phyloP scores from a whole-genome alignment of 345 rosid species.

The Citrus trifoliata region DNA sequence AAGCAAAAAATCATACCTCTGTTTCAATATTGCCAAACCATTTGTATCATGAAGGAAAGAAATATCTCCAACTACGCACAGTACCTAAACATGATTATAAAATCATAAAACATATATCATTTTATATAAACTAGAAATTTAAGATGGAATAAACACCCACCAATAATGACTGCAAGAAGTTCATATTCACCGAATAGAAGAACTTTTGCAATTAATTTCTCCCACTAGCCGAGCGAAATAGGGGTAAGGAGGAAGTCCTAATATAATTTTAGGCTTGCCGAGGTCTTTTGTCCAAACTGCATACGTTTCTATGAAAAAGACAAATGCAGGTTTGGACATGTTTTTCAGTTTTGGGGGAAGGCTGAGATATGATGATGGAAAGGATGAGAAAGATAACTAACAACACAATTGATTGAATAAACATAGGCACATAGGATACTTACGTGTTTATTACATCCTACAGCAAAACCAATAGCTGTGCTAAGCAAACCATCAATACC shows the following conservation, averaged over 20 bases:
- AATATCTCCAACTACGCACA: conserved; percentile 80
- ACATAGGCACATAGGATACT: conserved; percentile 17
- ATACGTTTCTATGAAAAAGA: neutral
- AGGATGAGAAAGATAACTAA: neutral
- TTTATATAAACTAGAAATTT: neutral
- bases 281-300: neutral
- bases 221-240: neutral
- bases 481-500: conserved; percentile 98
- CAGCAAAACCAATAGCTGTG: conserved; percentile 87
- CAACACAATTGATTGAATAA: neutral
- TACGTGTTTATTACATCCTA: conserved; percentile 81
- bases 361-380: neutral
- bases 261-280: neutral
- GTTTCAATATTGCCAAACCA: conserved; percentile 76
- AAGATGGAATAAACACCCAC: neutral
- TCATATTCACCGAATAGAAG: neutral
- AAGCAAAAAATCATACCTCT: conserved; percentile 44
- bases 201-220: neutral
- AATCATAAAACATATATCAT: neutral
- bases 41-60: conserved; percentile 98
- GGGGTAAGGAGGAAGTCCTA: neutral
- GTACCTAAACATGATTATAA: conserved; percentile 42
- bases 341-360: neutral
- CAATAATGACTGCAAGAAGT: neutral
- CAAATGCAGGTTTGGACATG: neutral